Evolutionary conservation across 78 protist genomes (phyloP), one percentile per base, ranked within the genome.

Genomic region (Andalucia godoyi): DNA sequence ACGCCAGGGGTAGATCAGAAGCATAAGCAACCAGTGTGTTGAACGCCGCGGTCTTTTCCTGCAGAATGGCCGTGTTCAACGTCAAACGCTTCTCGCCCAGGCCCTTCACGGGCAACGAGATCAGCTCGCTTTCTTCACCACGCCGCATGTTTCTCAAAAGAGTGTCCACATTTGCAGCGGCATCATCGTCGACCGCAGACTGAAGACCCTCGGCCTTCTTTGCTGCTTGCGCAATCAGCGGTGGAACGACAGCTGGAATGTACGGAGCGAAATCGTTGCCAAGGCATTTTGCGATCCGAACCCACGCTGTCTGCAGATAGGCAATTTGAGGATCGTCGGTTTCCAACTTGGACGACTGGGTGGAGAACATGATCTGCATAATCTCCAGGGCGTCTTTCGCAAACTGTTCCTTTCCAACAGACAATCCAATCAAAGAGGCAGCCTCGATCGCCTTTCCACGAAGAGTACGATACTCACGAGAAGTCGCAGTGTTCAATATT

Each of bases 381-480:
- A 92, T 52, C 32, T 60, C 66, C 25, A 21, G 5, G 39, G 88
- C 87, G 58, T 89, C 85, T 0, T 10, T 6, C 2, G 0, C 15
- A 49, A 89, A 92, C 12, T 7, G 49, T 5, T 77, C 91, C 37
- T 57, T 61, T 38, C 90, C 90, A 36, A 92, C 97, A 2, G 97
- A 87, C 15, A 85, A 37, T 55, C 91, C 95, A 49, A 89, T 72
- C 30, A 89, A 61, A 23, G 87, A 67, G 75, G 89, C 61, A 34
- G 90, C 70, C 76, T 92, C 95, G 70, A 92, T 81, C 15, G 89
- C 77, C 77, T 83, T 79, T 41, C 90, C 95, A 25, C 87, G 76
- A 39, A 91, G 70, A 42, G 55, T 7, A 13, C 74, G 59, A 15
- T 30, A n/a, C 34, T 5, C 27, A 0, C 43, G 42, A 9, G 68